phyloP scores from a whole-genome alignment of 2,329 filamentous ascomycete genomes.

The Epichloe gansuensis region DNA sequence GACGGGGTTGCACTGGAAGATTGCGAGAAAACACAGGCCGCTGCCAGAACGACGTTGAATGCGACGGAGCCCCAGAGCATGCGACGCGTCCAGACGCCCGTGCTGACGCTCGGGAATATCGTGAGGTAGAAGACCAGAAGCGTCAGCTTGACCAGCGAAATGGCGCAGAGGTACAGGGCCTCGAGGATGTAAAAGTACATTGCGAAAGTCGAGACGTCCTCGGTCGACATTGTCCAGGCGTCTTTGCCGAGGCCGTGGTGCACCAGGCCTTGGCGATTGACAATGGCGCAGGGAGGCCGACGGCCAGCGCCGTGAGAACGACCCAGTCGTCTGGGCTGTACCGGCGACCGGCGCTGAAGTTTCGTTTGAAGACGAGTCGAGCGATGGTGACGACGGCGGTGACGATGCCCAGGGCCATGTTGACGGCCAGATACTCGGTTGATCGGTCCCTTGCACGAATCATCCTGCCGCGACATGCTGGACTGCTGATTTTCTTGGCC shows the following conservation, averaged over 20 bases:
- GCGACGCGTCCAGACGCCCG: slow-evolving; percentile 16
- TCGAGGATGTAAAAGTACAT: slow-evolving; percentile 28
- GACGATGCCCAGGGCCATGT: slow-evolving; percentile 13
- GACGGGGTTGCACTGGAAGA: slow-evolving; percentile 37
- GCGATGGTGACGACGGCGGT: slow-evolving; percentile 22
- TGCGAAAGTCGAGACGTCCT: slow-evolving; percentile 27
- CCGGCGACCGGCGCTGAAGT: slow-evolving; percentile 12
- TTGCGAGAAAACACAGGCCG: slow-evolving; percentile 27
- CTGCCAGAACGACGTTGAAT: slow-evolving; percentile 23
- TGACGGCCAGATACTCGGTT: neutral
- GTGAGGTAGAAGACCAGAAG: slow-evolving; percentile 39
- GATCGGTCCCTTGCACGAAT: neutral
- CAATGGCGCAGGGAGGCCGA: slow-evolving; percentile 15
- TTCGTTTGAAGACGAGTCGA: slow-evolving; percentile 21
- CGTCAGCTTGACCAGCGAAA: slow-evolving; percentile 34
- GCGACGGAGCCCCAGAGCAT: slow-evolving; percentile 26
- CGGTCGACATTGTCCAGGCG: slow-evolving; percentile 30
- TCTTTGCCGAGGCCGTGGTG: slow-evolving; percentile 31
- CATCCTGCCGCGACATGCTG: neutral
- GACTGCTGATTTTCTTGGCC: slow-evolving; percentile 2
- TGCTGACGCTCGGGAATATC: slow-evolving; percentile 30
- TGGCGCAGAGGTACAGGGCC: slow-evolving; percentile 29
- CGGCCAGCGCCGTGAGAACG: slow-evolving; percentile 13
- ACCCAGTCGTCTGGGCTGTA: slow-evolving; percentile 23
- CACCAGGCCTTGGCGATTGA: slow-evolving; percentile 17